Percentiles rank a stretch among this genome's conserved stretches.
Conservation (phyloP, 169 alveolate genomes). For the Cryptosporidium muris region DNA sequence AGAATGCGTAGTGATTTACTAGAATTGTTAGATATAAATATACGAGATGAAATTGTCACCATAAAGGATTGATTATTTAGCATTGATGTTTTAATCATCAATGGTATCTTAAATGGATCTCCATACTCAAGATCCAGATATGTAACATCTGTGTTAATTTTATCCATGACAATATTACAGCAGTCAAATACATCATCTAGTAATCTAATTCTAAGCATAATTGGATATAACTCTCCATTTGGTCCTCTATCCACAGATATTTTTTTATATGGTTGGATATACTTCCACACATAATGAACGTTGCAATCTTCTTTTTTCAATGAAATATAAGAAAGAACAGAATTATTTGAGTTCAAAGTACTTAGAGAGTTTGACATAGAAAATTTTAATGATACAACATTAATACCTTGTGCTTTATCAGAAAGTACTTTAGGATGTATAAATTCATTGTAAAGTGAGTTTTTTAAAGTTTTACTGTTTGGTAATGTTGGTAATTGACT, state of each 20-base stretch:
- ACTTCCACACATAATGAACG: constrained; percentile 51
- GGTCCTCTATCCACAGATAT: constrained; percentile 36
- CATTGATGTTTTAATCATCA: constrained; percentile 34
- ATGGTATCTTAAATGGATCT: constrained; percentile 9
- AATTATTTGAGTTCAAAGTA: constrained; percentile 16
- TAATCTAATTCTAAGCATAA: constrained; percentile 45
- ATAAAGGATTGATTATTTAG: constrained; percentile 44
- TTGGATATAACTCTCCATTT: constrained; percentile 52
- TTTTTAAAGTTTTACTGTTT: no score
- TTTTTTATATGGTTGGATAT: constrained; percentile 33
- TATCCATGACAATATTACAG: constrained; percentile 29
- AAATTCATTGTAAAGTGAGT: no score
- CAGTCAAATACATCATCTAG: constrained; percentile 39
- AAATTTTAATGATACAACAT: constrained; percentile 13
- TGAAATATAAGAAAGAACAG: constrained; percentile 26
- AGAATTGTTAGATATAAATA: constrained; percentile 43
- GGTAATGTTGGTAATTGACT: no score
- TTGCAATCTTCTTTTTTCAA: constrained; percentile 19
- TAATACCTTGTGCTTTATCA: constrained; percentile 15
- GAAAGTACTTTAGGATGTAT: no score
- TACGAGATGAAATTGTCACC: constrained; percentile 45
- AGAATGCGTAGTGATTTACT: constrained; percentile 38
- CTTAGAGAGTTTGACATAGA: constrained; percentile 9
- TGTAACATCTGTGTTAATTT: constrained; percentile 31
- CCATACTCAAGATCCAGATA: constrained; percentile 11